Conservation (phyloP, 2,329 filamentous ascomycete species). For the Verticillium klebahnii region DNA sequence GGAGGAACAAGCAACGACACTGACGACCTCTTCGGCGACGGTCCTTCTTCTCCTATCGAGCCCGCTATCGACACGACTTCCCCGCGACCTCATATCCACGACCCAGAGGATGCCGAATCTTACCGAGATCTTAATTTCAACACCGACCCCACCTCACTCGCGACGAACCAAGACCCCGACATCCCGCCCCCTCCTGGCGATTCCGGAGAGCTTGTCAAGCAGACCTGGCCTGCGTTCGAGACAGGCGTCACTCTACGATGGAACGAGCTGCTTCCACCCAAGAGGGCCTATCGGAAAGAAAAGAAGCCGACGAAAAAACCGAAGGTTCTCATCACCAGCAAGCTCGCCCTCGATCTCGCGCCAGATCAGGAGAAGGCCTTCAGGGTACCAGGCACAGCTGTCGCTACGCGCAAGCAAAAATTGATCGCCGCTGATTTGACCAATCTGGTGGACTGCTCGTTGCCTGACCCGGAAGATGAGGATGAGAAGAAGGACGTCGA, state of each 20-base stretch:
- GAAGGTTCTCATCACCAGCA: conserved; percentile 78
- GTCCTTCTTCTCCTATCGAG: conserved; percentile 41
- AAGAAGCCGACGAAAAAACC: conserved; percentile 77
- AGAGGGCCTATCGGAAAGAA: conserved; percentile 71
- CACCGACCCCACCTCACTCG: conserved; percentile 36
- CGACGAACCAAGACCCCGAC: conserved; percentile 53
- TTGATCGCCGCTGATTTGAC: conserved; percentile 46
- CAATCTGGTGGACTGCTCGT: conserved; percentile 39
- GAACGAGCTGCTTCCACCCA: conserved; percentile 76
- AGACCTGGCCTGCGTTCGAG: conserved; percentile 77
- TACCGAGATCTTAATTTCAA: conserved; percentile 44
- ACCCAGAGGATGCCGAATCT: conserved; percentile 30
- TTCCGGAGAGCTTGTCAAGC: conserved; percentile 69
- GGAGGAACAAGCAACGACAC: conserved; percentile 55
- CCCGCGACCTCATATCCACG: conserved; percentile 36
- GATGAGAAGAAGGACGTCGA: conserved; percentile 37
- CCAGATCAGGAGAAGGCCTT: conserved; percentile 85
- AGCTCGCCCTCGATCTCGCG: conserved; percentile 81
- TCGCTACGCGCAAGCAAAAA: conserved; percentile 48
- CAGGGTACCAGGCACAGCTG: conserved; percentile 61
- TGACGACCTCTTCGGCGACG: conserved; percentile 68
- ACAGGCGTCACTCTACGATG: conserved; percentile 72
- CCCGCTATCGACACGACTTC: conserved; percentile 36
- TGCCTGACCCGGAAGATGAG: conserved; percentile 34
- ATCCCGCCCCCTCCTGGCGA: conserved; percentile 69